phyloP scores from a whole-genome alignment of 768 basidiomycete genomes.

The Rhodotorula paludigena region DNA sequence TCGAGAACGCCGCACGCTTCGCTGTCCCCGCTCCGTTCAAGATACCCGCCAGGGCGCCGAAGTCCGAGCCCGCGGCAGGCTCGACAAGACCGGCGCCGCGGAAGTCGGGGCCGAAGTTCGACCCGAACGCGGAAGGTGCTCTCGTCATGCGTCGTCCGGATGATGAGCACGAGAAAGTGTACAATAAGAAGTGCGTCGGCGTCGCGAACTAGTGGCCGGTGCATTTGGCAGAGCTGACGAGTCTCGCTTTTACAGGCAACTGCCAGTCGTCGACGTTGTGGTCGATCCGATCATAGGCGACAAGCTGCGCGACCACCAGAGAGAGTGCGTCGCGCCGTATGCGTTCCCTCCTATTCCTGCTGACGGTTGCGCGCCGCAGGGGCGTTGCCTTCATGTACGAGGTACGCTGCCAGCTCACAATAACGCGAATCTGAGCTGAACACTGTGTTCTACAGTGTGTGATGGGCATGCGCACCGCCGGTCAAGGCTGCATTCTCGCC shows the following conservation, averaged over 20 bases:
- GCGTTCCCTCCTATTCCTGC: background rate
- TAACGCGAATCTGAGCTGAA: background rate
- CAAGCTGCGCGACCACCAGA: conserved; percentile 79
- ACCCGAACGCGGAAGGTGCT: conserved; percentile 69
- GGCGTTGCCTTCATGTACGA: conserved; percentile 89
- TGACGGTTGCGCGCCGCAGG: conserved; percentile 41
- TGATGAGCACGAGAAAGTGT: conserved; percentile 60
- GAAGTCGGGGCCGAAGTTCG: conserved; percentile 50
- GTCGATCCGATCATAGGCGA: conserved; percentile 77
- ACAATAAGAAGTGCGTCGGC: conserved; percentile 62
- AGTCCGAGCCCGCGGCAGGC: background rate
- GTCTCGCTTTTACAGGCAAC: conserved; percentile 51
- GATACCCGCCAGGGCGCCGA: background rate
- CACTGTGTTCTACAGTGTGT: conserved; percentile 54
- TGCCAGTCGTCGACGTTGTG: conserved; percentile 67
- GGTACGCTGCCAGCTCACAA: conserved; percentile 44
- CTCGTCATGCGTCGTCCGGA: conserved; percentile 79
- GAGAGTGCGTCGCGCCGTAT: conserved; percentile 58
- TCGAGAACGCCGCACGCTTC: background rate
- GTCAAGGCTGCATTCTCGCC: conserved; percentile 89
- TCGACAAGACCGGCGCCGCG: background rate
- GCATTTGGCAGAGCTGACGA: background rate
- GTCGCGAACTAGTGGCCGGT: background rate
- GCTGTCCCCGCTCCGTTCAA: background rate
- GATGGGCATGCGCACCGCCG: conserved; percentile 85